Base-by-base conservation (phyloP, 164 flowering plant species). In the Magnolia changhungtana region DNA sequence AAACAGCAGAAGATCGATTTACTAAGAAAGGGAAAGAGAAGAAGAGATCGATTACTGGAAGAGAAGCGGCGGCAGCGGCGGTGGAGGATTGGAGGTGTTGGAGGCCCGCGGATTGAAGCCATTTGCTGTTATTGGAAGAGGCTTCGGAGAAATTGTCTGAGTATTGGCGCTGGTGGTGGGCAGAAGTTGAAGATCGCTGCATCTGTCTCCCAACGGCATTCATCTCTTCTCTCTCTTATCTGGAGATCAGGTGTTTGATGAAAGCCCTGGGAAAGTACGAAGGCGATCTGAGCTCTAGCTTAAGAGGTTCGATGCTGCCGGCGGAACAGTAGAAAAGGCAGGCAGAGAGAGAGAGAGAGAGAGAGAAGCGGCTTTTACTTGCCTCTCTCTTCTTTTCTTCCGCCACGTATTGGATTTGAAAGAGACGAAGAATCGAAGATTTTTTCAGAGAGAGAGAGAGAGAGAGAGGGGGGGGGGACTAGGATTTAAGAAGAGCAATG, bases 121-220 rank as follows among this genome's bases (percentile, higher is more conserved):
- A 92, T 74, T 84, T 79, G 4, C 85, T 55, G 61, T 16, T 88
- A 67, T 85, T 86, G 29, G 92, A 85, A n/a, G 90, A 85, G 7
- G 82, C 29, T 4, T 89, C 91, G 49, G 87, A 66, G 82, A 87
- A 88, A 81, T 90, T 83, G 49, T 92, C 95, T 5, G 97, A 90
- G 82, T 88, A 87, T 75, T 92, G 95, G 8, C 97, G 84, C 81
- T 92, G 97, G 78, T 92, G 97, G 74, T 92, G 90, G 50, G 74
- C 63, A 16, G 91, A 68, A 7, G 89, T 71, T 59, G 90, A 87
- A 73, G 97, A 89, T 90, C 92, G 87, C 87, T 79, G 81, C 85
- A 81, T 79, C 76, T 87, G 90, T 51, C 92, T 81, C 21, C 93
- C 91, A 4, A 85, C 81, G 21, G 85, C 89, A 78, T 92, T 89